Conservation (phyloP, 176 grass and related monocot species). For the Carex cristatella region DNA sequence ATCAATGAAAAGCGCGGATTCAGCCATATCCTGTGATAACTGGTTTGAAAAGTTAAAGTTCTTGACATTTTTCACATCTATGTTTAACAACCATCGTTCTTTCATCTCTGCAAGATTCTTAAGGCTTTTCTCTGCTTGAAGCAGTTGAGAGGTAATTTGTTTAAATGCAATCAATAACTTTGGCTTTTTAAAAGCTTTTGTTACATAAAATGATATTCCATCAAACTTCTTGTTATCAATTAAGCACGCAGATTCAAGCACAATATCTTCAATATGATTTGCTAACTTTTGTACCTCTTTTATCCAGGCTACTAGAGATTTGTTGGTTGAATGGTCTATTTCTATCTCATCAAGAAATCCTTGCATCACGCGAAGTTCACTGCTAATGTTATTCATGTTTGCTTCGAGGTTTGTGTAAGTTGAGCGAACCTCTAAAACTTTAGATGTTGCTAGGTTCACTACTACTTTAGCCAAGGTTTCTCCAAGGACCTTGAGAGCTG, state of each 20-base stretch:
- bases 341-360: slow-evolving; percentile 4
- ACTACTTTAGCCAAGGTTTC: no score
- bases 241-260: slow-evolving; percentile 26
- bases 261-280: slow-evolving; percentile 31
- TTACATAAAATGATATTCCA: neutral
- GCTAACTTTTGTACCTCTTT: slow-evolving; percentile 12
- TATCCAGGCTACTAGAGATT: slow-evolving; percentile 13
- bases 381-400: slow-evolving; percentile 18
- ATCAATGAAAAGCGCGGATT: slow-evolving; percentile 14
- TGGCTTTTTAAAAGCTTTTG: neutral
- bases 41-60: no score
- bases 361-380: slow-evolving; percentile 31
- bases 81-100: neutral
- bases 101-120: neutral
- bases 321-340: neutral
- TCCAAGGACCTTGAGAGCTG: no score
- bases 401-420: neutral
- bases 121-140: neutral
- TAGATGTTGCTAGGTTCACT: no score
- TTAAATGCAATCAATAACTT: neutral
- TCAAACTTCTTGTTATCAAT: neutral
- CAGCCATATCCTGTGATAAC: neutral
- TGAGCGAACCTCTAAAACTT: neutral
- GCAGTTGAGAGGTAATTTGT: slow-evolving; percentile 20
- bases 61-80: neutral